Base-by-base conservation (phyloP, 2,329 filamentous ascomycete species). In the Bipolaris victoriae region DNA sequence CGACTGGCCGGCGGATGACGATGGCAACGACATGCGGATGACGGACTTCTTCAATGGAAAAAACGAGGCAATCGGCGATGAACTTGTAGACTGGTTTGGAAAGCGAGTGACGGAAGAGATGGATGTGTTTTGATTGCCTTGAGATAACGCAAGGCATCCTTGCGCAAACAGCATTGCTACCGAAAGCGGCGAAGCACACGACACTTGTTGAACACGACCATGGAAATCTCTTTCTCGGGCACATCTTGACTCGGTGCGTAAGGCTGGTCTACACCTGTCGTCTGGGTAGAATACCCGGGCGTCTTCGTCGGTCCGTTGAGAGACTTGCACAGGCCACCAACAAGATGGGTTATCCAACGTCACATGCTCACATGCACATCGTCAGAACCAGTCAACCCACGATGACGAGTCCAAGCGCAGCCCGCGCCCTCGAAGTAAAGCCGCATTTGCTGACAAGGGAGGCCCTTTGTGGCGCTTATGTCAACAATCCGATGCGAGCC, bases 1-100 rank as follows among this genome's bases (percentile, higher is more conserved):
- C 0, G 92, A 96, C 44, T 98, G 94, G 94, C 91, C 92, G 11
- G 86, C 88, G 5, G 89, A 92, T 18, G 88, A 91, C 33, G 86
- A 89, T 52, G 85, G 86, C 24, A 85, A 82, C 64, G 86, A 87
- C 55, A 79, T 82, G 71, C 86, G 86, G 54, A 74, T 97, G 70
- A 94, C 90, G 1, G 88, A 94, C 62, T 97, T 90, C 74, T 91
- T 96, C 51, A 61, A 80, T 13, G 78, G 75, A 53, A 72, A 70
- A 55, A 65, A 76, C 62, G 76, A 78, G 15, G 82, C 80, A 43
- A 81, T 76, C 18, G 81, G 81, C 35, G 86, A 87, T 73, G 91
- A 96, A 76, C 76, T 97, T 53, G 87, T 86, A 1, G 82, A 84
- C 24, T 97, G 93, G 93, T 97, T 92, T 78, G 93, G 94, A 2